Base-by-base conservation (phyloP, 2,329 filamentous ascomycete genomes). In the Ramularia collo-cygni region DNA sequence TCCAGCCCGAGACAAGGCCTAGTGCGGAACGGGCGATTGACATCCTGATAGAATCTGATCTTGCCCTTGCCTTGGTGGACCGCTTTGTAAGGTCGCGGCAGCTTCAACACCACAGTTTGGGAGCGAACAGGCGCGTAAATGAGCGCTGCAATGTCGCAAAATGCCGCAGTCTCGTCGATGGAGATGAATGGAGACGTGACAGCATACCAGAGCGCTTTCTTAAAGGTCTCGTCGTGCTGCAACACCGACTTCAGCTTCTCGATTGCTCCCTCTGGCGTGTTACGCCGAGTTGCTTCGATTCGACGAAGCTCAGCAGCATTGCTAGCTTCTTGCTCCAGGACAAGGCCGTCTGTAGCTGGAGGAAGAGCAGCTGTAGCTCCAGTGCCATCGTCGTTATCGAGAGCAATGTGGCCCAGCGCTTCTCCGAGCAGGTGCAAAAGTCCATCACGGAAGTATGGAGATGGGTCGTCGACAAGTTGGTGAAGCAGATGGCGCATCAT, bases 401-500 rank as follows among this genome's bases (percentile, higher is more conserved):
- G 72, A 3, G 78, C 77, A 40, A 80, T 67, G 37, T 71, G 66
- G 3, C 74, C 78, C 12, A 82, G 61, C 9, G 70, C 72, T 48
- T 68, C 67, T 13, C 73, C 74, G 41, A 81, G 72, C 13, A 73
- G 58, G 8, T 61, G 60, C 31, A 75, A 63, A 14, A 81, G 60
- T 21, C 70, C 63, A 29, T 70, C 65, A 18, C 77, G 69, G 40
- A 81, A 66, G 59, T 70, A 76, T 1, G 75, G 70, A 4, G 77
- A 81, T 3, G 68, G 64, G 46, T 81, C 77, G 14, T 69, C 67
- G 1, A 68, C 69, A 54, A 80, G 68, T 14, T 68, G 71, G 47
- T 73, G 72, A 26, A 81, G 61, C 40, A 80, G 64, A 62, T 76
- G 79, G 27, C 64, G 68, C 38, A 80, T 56, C 13, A 81, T 63